These are phyloP conservation scores for Closterium sp. DNA, from an alignment of 139 green algal genomes.

Conservation along the genomic window DNA sequence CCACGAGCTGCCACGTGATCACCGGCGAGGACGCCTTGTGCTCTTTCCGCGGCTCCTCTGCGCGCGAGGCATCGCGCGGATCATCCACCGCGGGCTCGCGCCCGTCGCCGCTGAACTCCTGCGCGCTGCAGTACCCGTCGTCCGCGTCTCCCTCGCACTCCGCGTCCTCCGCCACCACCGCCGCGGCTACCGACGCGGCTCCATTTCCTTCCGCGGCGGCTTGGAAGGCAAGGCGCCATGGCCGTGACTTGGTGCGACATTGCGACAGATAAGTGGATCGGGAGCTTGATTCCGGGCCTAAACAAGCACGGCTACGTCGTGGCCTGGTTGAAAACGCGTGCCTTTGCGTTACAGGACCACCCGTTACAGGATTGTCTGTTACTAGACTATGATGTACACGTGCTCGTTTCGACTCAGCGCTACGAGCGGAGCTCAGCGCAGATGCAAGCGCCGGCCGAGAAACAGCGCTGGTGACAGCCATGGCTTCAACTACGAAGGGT, in stretches of 20 bases:
- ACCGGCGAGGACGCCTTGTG: background rate
- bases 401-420: background rate
- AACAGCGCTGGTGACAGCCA: background rate
- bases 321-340: background rate
- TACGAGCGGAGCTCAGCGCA: background rate
- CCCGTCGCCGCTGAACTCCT: background rate
- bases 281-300: background rate
- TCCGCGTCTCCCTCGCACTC: background rate
- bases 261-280: background rate
- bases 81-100: background rate
- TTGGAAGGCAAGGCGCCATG: background rate
- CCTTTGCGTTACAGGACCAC: background rate
- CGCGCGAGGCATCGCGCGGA: background rate
- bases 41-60: background rate
- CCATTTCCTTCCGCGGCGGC: background rate
- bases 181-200: background rate
- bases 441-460: background rate
- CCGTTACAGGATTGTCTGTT: background rate
- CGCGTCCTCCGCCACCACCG: background rate
- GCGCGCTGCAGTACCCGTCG: background rate
- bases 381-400: background rate
- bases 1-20: background rate
- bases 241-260: background rate
- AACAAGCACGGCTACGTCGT: background rate
- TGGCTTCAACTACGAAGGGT: background rate